Conservation (phyloP, 805 yeast species). For the Lipomyces japonicus region DNA sequence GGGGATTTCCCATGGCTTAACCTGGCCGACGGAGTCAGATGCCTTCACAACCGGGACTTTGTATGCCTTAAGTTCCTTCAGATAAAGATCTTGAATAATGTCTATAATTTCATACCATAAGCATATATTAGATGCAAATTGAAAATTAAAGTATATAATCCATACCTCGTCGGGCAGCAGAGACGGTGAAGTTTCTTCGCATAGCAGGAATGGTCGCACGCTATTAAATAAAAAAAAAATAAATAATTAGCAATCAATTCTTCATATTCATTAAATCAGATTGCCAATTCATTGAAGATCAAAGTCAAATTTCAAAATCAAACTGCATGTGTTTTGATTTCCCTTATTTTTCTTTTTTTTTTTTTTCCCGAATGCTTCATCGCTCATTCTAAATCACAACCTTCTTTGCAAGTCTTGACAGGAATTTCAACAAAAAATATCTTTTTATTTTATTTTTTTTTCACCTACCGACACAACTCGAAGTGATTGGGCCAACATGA, state of each 20-base stretch:
- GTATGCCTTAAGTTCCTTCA: slow-evolving; percentile 81
- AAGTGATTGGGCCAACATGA: slow-evolving; percentile 23
- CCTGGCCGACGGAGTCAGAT: slow-evolving; percentile 71
- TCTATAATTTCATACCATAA: slow-evolving; percentile 36
- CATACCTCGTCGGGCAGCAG: slow-evolving; percentile 24
- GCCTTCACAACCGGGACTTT: slow-evolving; percentile 75
- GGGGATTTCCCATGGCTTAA: slow-evolving; percentile 81
- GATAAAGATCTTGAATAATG: slow-evolving; percentile 77
- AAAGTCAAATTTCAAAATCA: neutral
- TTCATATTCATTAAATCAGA: neutral
- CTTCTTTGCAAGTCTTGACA: too few species aligned
- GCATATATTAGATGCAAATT: neutral
- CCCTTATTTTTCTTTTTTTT: neutral
- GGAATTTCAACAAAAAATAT: too few species aligned
- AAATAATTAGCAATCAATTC: neutral
- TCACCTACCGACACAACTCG: slow-evolving; percentile 26
- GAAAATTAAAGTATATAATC: neutral
- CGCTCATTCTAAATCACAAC: neutral
- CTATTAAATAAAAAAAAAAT: slow-evolving; percentile 4
- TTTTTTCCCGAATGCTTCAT: neutral
- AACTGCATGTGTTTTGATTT: neutral
- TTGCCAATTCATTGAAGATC: neutral
- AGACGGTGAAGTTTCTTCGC: slow-evolving; percentile 23
- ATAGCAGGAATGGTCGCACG: slow-evolving; percentile 20
- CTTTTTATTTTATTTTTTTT: too few species aligned